A percentile compares a stretch with the other conserved stretches of the same genome.
Conservation (phyloP, 2,329 filamentous ascomycete genomes). For the Aspergillus alliaceus region DNA sequence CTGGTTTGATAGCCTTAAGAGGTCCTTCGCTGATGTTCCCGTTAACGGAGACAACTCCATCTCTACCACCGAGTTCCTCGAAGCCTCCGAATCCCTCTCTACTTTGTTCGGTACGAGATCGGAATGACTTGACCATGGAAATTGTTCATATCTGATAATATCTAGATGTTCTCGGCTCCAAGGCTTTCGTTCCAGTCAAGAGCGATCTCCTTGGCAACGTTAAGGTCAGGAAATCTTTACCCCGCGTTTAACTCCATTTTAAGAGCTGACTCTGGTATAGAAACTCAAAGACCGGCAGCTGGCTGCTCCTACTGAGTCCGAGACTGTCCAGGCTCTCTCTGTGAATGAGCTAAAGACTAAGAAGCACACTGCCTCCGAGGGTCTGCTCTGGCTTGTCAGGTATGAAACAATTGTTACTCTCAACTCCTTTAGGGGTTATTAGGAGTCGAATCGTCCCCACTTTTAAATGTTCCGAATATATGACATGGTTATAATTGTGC, state of each 20-base stretch:
- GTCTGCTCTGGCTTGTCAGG: conserved; percentile 87
- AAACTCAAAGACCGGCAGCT: conserved; percentile 86
- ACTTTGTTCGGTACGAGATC: conserved; percentile 73
- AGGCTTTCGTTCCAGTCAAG: conserved; percentile 88
- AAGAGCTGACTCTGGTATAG: conserved; percentile 46
- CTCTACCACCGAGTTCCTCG: conserved; percentile 81
- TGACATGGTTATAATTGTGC: background rate
- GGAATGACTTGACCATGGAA: background rate
- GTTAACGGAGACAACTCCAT: conserved; percentile 75
- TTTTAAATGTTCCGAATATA: conserved; percentile 1
- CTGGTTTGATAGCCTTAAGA: conserved; percentile 81
- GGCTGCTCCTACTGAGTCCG: conserved; percentile 74
- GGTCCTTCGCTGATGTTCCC: conserved; percentile 80
- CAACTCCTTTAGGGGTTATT: background rate
- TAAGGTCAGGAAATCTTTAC: conserved; percentile 59
- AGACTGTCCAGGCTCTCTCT: conserved; percentile 80
- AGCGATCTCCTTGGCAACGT: conserved; percentile 88
- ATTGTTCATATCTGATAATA: conserved; percentile 8
- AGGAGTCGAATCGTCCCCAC: conserved; percentile 1
- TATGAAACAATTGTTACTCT: conserved; percentile 35
- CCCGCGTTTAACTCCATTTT: background rate
- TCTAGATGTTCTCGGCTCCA: conserved; percentile 60
- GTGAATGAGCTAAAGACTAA: conserved; percentile 84
- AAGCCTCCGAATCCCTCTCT: conserved; percentile 82
- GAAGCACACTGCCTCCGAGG: conserved; percentile 86